A percentile compares a stretch with the other conserved stretches of the same genome.
Evolutionary conservation across 805 yeast genomes (phyloP).

Genomic region (Nakazawaea wickerhamii): DNA sequence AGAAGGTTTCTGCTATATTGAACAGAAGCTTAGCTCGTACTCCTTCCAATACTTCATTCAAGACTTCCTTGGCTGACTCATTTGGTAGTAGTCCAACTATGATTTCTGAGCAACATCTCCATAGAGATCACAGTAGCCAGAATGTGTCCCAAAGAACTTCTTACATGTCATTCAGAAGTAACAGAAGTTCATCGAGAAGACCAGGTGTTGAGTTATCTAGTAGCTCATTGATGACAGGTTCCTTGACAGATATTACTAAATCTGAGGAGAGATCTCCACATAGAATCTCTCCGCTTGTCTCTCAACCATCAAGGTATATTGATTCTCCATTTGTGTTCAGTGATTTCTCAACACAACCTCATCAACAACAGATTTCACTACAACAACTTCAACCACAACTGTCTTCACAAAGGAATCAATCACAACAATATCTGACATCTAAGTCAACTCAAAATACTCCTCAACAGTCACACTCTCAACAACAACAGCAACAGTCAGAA

Average conservation of each 20-base stretch:
- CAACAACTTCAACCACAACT: constrained; percentile 15
- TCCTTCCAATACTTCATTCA: constrained; percentile 72
- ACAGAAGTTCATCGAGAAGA: constrained; percentile 13
- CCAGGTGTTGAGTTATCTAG: constrained; percentile 7
- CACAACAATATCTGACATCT: too few species aligned
- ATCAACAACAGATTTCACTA: constrained; percentile 14
- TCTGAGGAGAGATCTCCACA: constrained; percentile 8
- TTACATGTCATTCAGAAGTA: constrained; percentile 20
- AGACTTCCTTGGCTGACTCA: constrained; percentile 68
- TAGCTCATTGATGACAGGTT: background rate
- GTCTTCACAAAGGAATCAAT: too few species aligned
- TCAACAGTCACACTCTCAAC: constrained; percentile 19
- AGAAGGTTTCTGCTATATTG: constrained; percentile 70
- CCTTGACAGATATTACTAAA: constrained; percentile 7
- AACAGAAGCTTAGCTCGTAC: constrained; percentile 69
- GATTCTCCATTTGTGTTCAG: constrained; percentile 13
- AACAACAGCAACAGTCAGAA: constrained; percentile 22
- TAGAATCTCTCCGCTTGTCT: constrained; percentile 6
- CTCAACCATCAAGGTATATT: constrained; percentile 8
- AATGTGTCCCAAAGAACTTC: constrained; percentile 15
- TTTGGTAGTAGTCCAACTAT: constrained; percentile 31
- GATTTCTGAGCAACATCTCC: constrained; percentile 13
- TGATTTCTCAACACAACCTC: constrained; percentile 16
- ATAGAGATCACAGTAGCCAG: constrained; percentile 7
- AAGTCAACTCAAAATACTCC: too few species aligned